A percentile compares a stretch with the other conserved stretches of the same genome.
These are phyloP conservation scores for Yarrowia galli DNA, from an alignment of 1,139 yeast genomes.

Conservation along the genomic window DNA sequence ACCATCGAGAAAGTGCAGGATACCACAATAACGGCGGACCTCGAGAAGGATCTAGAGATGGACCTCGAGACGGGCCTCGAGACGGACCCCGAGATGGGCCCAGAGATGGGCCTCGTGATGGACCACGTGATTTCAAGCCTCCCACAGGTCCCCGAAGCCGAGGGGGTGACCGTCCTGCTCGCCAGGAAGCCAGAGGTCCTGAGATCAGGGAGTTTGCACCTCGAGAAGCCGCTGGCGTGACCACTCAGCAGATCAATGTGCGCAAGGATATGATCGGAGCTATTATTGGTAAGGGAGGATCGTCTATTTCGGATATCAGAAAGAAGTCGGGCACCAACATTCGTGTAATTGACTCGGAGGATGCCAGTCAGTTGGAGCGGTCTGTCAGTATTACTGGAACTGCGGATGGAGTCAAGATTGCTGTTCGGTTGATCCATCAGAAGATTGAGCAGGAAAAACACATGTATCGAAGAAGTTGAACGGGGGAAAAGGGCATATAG, in stretches of 20 bases:
- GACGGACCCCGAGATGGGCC: constrained; percentile 18
- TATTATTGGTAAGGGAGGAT: constrained; percentile 80
- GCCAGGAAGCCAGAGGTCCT: constrained; percentile 42
- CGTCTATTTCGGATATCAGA: constrained; percentile 80
- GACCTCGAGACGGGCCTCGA: background rate
- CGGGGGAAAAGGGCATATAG: constrained; percentile 4
- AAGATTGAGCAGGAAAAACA: constrained; percentile 46
- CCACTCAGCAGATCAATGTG: constrained; percentile 57
- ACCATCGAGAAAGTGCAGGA: constrained; percentile 31
- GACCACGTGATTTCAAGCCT: constrained; percentile 26
- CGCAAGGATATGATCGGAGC: constrained; percentile 86
- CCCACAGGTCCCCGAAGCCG: constrained; percentile 19
- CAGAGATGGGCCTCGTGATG: background rate
- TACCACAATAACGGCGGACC: constrained; percentile 13
- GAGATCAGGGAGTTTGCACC: constrained; percentile 44
- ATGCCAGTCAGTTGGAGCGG: constrained; percentile 57
- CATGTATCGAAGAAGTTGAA: constrained; percentile 28
- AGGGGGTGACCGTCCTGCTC: constrained; percentile 6
- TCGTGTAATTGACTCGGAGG: constrained; percentile 45
- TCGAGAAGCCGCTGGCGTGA: constrained; percentile 33
- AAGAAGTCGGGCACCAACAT: constrained; percentile 76
- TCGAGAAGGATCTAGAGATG: background rate
- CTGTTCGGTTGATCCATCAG: constrained; percentile 46
- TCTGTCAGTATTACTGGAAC: constrained; percentile 76
- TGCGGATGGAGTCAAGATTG: constrained; percentile 59